Conservation (phyloP, 2,329 filamentous ascomycete species). For the Pseudogymnoascus destructans region DNA sequence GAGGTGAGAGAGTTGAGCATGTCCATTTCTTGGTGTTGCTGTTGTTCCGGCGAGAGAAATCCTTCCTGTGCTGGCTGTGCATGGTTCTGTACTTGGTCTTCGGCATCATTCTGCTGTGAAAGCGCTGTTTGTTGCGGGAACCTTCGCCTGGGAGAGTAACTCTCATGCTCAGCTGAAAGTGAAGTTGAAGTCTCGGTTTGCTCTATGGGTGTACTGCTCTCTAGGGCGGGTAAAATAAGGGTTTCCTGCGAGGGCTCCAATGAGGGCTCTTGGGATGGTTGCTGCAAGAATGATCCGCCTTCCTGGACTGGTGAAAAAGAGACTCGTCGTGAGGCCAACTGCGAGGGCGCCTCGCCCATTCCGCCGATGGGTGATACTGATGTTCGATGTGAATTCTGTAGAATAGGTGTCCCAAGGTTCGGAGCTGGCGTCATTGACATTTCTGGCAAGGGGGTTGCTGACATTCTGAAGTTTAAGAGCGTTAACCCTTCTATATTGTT, state of each 20-base stretch:
- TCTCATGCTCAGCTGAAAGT: background rate
- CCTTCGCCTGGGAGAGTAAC: background rate
- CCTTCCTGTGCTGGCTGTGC: background rate
- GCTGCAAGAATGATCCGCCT: background rate
- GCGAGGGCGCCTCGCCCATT: background rate
- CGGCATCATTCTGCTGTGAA: background rate
- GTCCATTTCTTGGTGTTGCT: constrained; percentile 17
- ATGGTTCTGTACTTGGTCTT: background rate
- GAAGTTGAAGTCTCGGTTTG: background rate
- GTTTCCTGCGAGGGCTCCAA: background rate
- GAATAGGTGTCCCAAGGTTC: background rate
- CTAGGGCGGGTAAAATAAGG: background rate
- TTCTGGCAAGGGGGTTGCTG: background rate
- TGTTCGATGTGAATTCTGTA: background rate
- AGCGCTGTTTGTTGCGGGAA: background rate
- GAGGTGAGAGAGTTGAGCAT: constrained; percentile 23
- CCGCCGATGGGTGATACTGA: background rate
- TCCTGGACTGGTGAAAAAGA: background rate
- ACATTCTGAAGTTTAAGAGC: background rate
- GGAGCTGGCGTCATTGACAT: background rate
- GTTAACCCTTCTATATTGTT: background rate
- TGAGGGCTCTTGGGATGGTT: background rate
- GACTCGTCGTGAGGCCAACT: background rate
- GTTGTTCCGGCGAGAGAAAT: background rate
- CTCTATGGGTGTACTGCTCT: background rate